Evolutionary conservation across 176 grass and related monocot species (phyloP).

Genomic region (Oryza officinalis): DNA sequence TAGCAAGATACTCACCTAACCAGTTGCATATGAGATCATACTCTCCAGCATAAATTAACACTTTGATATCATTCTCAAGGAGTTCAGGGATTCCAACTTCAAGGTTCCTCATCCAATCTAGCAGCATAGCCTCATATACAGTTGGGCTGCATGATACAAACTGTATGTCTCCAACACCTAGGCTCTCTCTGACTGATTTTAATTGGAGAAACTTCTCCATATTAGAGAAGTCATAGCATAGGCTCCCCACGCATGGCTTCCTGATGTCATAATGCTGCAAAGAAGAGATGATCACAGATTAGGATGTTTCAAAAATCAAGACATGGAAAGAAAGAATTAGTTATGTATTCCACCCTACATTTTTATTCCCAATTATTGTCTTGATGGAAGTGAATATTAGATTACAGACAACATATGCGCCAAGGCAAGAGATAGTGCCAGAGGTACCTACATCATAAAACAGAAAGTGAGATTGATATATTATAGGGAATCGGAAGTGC

Average conservation of each 20-base stretch:
- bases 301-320: conserved; percentile 6
- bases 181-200: conserved; percentile 67
- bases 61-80: conserved; percentile 75
- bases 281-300: background rate
- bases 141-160: conserved; percentile 90
- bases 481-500: background rate
- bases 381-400: conserved; percentile 80
- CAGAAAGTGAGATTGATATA: conserved; percentile 13
- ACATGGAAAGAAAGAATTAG: background rate
- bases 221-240: conserved; percentile 90
- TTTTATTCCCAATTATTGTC: conserved; percentile 67
- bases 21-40: conserved; percentile 98
- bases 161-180: conserved; percentile 84
- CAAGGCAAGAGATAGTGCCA: conserved; percentile 79
- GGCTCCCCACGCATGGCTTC: conserved; percentile 75
- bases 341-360: conserved; percentile 52
- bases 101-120: conserved; percentile 93
- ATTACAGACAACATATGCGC: conserved; percentile 81
- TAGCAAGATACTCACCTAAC: conserved; percentile 62
- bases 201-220: conserved; percentile 87
- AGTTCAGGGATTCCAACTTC: conserved; percentile 91
- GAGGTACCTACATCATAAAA: conserved; percentile 66
- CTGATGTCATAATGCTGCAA: conserved; percentile 88
- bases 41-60: conserved; percentile 89
- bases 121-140: conserved; percentile 81